phyloP scores from a whole-genome alignment of 495 filamentous ascomycete genomes.

The Terfezia claveryi region DNA sequence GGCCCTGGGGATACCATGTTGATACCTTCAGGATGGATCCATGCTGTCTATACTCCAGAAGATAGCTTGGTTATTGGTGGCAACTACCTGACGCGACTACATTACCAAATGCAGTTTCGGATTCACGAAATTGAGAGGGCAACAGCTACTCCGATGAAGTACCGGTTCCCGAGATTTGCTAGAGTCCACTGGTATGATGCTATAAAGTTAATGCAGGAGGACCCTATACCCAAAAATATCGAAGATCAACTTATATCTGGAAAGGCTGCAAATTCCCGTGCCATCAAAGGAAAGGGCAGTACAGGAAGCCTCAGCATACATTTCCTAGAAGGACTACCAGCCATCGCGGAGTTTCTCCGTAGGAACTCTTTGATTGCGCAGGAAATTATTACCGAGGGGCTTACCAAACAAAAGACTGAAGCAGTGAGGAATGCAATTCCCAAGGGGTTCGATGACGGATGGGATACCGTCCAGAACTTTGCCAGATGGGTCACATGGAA shows the following conservation, averaged over 20 bases:
- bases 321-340: conserved; percentile 42
- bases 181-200: conserved; percentile 53
- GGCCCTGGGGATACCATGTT: conserved; percentile 52
- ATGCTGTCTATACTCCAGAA: conserved; percentile 59
- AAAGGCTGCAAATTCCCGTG: conserved; percentile 33
- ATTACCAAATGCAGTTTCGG: conserved; percentile 50
- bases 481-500: not conserved
- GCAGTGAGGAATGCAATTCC: not conserved
- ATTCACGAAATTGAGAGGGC: conserved; percentile 50
- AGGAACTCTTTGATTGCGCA: conserved; percentile 46
- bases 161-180: conserved; percentile 52
- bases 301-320: conserved; percentile 20
- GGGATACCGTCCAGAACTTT: not conserved
- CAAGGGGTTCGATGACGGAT: not conserved
- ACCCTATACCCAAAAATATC: conserved; percentile 41
- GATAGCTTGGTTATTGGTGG: conserved; percentile 58
- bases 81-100: conserved; percentile 49
- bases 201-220: conserved; percentile 42
- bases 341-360: conserved; percentile 41
- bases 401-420: not conserved
- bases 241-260: conserved; percentile 34
- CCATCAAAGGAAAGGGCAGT: conserved; percentile 30
- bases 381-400: conserved; percentile 30
- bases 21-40: conserved; percentile 63
- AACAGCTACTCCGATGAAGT: conserved; percentile 46